phyloP scores from a whole-genome alignment of 2,329 filamentous ascomycete species.

The Colletotrichum orbiculare region DNA sequence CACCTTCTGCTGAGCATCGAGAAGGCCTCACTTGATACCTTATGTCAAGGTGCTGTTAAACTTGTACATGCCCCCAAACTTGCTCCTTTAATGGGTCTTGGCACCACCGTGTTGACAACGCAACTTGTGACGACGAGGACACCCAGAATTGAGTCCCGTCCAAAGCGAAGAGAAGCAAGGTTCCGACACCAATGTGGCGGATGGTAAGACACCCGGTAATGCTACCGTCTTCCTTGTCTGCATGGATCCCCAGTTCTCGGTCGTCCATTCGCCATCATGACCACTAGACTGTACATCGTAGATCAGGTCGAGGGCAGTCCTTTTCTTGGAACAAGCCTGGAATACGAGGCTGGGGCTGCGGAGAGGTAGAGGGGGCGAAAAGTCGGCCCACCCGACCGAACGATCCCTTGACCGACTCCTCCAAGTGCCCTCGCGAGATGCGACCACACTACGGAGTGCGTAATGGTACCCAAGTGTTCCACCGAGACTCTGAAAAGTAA shows the following conservation, averaged over 20 bases:
- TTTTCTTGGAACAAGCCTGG: conserved; percentile 10
- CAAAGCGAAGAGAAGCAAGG: not conserved
- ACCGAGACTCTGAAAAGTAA: too few relatives aligned
- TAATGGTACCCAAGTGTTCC: too few relatives aligned
- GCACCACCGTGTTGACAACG: too few relatives aligned
- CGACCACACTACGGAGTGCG: not conserved
- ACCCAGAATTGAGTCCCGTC: too few relatives aligned
- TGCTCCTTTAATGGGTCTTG: too few relatives aligned
- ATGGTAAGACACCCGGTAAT: too few relatives aligned
- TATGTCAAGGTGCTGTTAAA: too few relatives aligned
- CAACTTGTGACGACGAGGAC: too few relatives aligned
- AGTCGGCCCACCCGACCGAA: conserved; percentile 28
- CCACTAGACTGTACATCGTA: conserved; percentile 32
- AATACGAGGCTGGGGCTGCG: conserved; percentile 26
- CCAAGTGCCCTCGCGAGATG: conserved; percentile 3
- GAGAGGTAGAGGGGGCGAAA: conserved; percentile 7
- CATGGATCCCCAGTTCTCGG: conserved; percentile 19
- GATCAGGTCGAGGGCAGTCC: conserved; percentile 29
- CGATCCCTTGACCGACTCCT: not conserved
- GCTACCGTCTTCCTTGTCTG: not conserved
- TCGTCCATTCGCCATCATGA: conserved; percentile 17
- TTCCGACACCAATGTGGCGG: too few relatives aligned
- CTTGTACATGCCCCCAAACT: too few relatives aligned
- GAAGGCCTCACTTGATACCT: too few relatives aligned
- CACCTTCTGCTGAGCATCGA: too few relatives aligned